Percentiles rank a stretch among this genome's conserved stretches.
Conservation (phyloP, 1,284 basidiomycete species). For the Sporisorium exsertum region DNA sequence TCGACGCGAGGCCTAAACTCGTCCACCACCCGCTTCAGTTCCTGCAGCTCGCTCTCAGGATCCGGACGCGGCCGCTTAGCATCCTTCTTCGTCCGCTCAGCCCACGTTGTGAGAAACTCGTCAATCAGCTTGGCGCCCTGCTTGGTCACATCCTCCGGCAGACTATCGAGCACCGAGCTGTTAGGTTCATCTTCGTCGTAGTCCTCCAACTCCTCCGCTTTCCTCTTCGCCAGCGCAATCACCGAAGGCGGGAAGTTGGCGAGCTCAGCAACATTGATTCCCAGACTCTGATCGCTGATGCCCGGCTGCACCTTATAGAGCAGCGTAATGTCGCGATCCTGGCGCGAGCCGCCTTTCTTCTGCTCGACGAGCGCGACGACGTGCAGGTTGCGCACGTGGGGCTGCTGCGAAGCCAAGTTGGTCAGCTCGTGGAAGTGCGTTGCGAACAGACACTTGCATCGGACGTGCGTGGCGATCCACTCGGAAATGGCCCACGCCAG, state of each 20-base stretch:
- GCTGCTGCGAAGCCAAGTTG: conserved; percentile 84
- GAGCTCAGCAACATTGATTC: conserved; percentile 96
- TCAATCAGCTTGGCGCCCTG: conserved; percentile 85
- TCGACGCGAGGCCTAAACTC: conserved; percentile 79
- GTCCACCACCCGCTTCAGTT: conserved; percentile 77
- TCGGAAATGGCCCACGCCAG: conserved; percentile 99
- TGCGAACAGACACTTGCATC: conserved; percentile 83
- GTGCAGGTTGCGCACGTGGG: conserved; percentile 92
- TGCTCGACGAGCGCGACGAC: conserved; percentile 90
- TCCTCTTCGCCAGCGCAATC: conserved; percentile 90
- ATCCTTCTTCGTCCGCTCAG: conserved; percentile 58
- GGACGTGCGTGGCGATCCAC: conserved; percentile 90
- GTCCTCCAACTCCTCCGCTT: conserved; percentile 96
- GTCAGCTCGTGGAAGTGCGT: conserved; percentile 99
- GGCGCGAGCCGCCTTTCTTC: conserved; percentile 70
- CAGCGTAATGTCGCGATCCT: conserved; percentile 78
- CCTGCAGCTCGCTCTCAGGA: conserved; percentile 76
- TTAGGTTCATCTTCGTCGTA: conserved; percentile 73
- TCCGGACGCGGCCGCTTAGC: conserved; percentile 33
- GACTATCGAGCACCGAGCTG: conserved; percentile 24
- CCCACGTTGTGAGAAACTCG: conserved; percentile 83
- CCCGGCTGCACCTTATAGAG: conserved; percentile 87
- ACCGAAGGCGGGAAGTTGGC: conserved; percentile 96
- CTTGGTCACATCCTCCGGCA: conserved; percentile 75
- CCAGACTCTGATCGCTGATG: conserved; percentile 89